These are phyloP conservation scores for Hygrocybe coccinea DNA, from an alignment of 768 basidiomycete genomes.

Conservation along the genomic window DNA sequence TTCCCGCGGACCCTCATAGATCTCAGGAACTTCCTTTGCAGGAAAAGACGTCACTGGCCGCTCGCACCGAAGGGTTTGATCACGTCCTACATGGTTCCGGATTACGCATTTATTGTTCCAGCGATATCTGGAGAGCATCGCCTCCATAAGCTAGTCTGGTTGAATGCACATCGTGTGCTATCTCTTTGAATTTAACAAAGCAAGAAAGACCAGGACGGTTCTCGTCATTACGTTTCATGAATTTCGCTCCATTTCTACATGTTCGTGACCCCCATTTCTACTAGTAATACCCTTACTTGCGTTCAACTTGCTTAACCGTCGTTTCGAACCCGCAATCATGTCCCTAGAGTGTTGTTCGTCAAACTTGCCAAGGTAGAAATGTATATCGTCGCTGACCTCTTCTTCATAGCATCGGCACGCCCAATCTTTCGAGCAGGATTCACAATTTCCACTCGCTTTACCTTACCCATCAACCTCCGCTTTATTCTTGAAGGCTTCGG, in stretches of 20 bases:
- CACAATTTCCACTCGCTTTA: constrained; percentile 71
- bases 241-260: too few species aligned
- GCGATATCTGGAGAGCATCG: too few species aligned
- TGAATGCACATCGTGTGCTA: too few species aligned
- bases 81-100: too few species aligned
- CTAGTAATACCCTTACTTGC: constrained; percentile 15
- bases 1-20: background rate
- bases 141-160: too few species aligned
- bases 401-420: constrained; percentile 66
- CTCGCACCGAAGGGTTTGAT: too few species aligned
- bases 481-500: constrained; percentile 89
- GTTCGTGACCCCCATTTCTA: too few species aligned
- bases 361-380: constrained; percentile 4
- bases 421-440: constrained; percentile 68
- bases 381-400: constrained; percentile 42
- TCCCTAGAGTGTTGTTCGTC: constrained; percentile 43
- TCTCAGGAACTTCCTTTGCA: background rate
- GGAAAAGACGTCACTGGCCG: background rate
- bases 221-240: too few species aligned
- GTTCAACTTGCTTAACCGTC: constrained; percentile 45
- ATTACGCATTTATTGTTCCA: too few species aligned
- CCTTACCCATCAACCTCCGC: constrained; percentile 78
- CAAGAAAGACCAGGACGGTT: too few species aligned
- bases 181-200: too few species aligned
- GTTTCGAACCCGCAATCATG: constrained; percentile 72